Evolutionary conservation across 768 basidiomycete genomes (phyloP).

Genomic region (Tricholoma saponaceum): DNA sequence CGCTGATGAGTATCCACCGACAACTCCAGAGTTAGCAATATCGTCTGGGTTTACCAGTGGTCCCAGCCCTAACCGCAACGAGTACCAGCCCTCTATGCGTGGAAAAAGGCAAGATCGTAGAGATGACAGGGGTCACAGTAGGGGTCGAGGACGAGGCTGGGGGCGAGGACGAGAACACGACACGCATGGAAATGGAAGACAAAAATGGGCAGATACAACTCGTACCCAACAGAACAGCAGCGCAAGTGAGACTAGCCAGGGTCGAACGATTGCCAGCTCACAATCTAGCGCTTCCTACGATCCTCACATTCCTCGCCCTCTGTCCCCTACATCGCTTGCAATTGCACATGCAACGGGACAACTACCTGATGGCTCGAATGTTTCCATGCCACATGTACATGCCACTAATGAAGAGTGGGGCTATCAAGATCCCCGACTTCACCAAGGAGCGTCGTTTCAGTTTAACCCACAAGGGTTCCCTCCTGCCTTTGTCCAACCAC

Average conservation of each 20-base stretch:
- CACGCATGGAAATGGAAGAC: constrained; percentile 23
- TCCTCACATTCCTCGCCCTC: constrained; percentile 22
- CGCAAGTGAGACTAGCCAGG: constrained; percentile 12
- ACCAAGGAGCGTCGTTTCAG: constrained; percentile 16
- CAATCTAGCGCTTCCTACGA: constrained; percentile 25
- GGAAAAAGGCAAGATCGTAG: constrained; percentile 19
- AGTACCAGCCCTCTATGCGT: constrained; percentile 2
- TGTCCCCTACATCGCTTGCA: constrained; percentile 43
- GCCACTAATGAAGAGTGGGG: constrained; percentile 10
- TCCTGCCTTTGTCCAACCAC: constrained; percentile 55
- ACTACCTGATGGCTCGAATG: constrained; percentile 19
- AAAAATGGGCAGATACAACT: constrained; percentile 3
- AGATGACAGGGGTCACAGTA: constrained; percentile 35
- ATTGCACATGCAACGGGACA: constrained; percentile 45
- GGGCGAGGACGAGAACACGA: constrained; percentile 29
- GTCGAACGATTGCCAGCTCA: constrained; percentile 15
- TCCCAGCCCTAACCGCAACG: neutral
- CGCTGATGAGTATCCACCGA: constrained; percentile 37
- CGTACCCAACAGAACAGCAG: constrained; percentile 11
- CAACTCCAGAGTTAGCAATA: neutral
- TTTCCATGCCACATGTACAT: constrained; percentile 13
- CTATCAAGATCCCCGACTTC: constrained; percentile 14
- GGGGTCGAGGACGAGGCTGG: constrained; percentile 30
- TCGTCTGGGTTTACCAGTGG: neutral
- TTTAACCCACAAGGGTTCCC: constrained; percentile 14